Evolutionary conservation across 1,284 basidiomycete genomes (phyloP).

Genomic region (Somion occarium): DNA sequence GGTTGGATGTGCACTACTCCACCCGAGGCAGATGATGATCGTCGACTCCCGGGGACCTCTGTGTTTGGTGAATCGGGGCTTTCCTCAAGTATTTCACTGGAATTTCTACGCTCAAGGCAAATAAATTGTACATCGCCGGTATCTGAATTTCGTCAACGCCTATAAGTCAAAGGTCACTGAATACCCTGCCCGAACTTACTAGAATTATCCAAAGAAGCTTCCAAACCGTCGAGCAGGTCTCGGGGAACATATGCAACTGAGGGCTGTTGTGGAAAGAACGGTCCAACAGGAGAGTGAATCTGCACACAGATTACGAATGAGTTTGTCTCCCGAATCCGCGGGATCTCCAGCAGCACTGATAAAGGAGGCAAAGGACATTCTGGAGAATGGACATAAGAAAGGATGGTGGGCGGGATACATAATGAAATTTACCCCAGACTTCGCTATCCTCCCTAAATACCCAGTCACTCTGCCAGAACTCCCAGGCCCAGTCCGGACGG

Average conservation of each 20-base stretch:
- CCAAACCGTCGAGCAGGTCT: constrained; percentile 56
- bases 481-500: constrained; percentile 72
- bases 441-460: constrained; percentile 63
- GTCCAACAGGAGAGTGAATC: constrained; percentile 63
- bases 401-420: constrained; percentile 4
- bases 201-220: constrained; percentile 58
- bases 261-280: constrained; percentile 61
- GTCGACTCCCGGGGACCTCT: constrained; percentile 24
- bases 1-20: constrained; percentile 38
- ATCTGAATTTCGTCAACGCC: too few relatives aligned
- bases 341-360: constrained; percentile 55
- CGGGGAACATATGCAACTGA: constrained; percentile 60
- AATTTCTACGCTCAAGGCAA: constrained; percentile 55
- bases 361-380: constrained; percentile 65
- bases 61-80: constrained; percentile 21
- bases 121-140: constrained; percentile 62
- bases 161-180: constrained; percentile 7
- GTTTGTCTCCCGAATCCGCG: constrained; percentile 52
- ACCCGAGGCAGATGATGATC: constrained; percentile 36
- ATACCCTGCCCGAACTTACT: constrained; percentile 47
- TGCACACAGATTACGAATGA: constrained; percentile 69
- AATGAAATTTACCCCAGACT: constrained; percentile 53
- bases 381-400: constrained; percentile 20
- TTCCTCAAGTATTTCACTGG: constrained; percentile 16
- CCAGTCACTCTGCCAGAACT: constrained; percentile 61